Evolutionary conservation across 495 filamentous ascomycete species (phyloP), one percentile per base, ranked within the genome.

Genomic region (Lichina pygmaea): DNA sequence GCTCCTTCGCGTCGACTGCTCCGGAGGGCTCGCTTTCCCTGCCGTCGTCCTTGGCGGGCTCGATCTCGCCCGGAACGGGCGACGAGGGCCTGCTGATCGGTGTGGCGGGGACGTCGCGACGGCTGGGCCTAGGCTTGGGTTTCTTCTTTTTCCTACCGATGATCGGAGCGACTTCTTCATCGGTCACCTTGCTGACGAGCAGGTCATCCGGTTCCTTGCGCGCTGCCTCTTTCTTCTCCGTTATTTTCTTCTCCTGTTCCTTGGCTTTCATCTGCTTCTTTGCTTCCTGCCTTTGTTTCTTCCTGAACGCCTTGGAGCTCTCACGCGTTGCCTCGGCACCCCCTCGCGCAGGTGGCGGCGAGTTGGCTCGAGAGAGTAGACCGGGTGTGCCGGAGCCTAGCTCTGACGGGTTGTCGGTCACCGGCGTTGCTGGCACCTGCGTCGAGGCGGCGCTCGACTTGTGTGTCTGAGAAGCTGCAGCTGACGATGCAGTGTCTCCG

Each of bases 321-420:
- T 92, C 81, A 57, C 92, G 94, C 58, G 86, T 91, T 49, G 75
- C 66, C 53, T 91, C 1, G 83, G 81, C 36, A 77, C 83, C 82
- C 41, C 86, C 69, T 51, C 70, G 81, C 24, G 62, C 60, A 2
- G 71, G 65, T 0, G 80, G 77, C n/a, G 85, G 85, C 11, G 85
- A 92, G 54, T 70, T 84, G 7, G 83, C 74, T 38, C 85, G 71
- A n/a, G 86, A 93, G 13, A 78, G 65, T 6, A 83, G 83, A 2
- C 76, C 70, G 8, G 84, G 86, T 3, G 81, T 73, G 37, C 81
- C 67, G 6, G 72, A 75, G 24, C 80, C 78, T 48, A 66, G 82
- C 49, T 93, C 85, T 1, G 78, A 86, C 17, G 79, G 68, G 6
- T 72, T 55, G 50, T 91, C 85, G 49, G 77, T 79, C 7, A 59